Base-by-base conservation (phyloP, 805 yeast genomes). In the Hanseniaspora singularis region DNA sequence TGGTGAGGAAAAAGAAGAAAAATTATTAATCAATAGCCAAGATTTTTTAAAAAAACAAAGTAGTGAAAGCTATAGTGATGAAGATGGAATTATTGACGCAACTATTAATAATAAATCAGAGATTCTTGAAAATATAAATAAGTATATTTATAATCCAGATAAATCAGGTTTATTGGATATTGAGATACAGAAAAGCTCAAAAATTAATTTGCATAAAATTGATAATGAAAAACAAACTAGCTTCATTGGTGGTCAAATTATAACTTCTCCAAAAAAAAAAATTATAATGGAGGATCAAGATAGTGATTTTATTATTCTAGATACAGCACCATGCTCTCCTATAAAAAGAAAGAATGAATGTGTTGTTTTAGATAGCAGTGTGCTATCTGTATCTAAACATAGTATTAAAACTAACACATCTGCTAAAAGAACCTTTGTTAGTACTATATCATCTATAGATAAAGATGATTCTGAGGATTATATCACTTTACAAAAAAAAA, bases 181-280 rank as follows among this genome's bases (percentile, higher is more conserved):
- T 9, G 26, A 33, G 15, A 33, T 33, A 12, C 7, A 33, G 5
- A 19, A 19, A 27, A 34, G 38, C 19, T 20, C 39, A 23, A n/a
- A n/a, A n/a, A n/a, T n/a, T n/a, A n/a, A n/a, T n/a, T n/a, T n/a
- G n/a, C n/a, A n/a, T n/a, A n/a, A n/a, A n/a, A n/a, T 28, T 26
- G 11, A 32, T 23, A 24, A 4, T 36, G 5, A 40, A 11, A 32
- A 11, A 15, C 3, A 31, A 10, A n/a, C 9, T 31, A 15, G 16
- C 16, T 31, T 31, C 9, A 11, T 33, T 15, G 19, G 3, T 4
- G 41, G 48, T 3, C 37, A 44, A 14, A 30, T 44, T 30, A 37
- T 44, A 16, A 8, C 22, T 14, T 44, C 48, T 9, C 48, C 48
- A n/a, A 38, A 30, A 9, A 44, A 44, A 30, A 22, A 14, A n/a